These are phyloP conservation scores for Eucalyptus guilfoylei DNA, from an alignment of 345 rosid genomes.

Conservation along the genomic window DNA sequence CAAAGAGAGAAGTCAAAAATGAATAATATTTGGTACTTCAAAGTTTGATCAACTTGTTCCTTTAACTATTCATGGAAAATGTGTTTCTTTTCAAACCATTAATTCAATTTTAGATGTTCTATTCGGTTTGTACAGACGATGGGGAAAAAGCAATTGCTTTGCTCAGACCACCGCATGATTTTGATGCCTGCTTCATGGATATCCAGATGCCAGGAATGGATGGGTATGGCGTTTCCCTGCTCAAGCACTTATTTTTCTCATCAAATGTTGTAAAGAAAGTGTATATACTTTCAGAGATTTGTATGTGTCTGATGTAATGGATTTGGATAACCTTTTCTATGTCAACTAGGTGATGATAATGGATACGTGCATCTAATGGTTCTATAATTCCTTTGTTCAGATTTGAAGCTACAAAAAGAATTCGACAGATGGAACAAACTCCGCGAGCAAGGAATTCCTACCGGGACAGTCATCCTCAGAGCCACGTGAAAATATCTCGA, in stretches of 20 bases:
- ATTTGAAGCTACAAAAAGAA: constrained; percentile 68
- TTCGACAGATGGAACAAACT: constrained; percentile 48
- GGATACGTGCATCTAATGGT: not conserved
- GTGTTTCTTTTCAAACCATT: not conserved
- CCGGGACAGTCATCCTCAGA: constrained; percentile 19
- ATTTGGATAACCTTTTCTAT: not conserved
- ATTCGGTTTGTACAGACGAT: constrained; percentile 34
- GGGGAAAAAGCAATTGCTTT: constrained; percentile 52
- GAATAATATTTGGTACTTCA: not conserved
- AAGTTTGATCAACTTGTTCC: not conserved
- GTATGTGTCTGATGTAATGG: not conserved
- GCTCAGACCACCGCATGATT: constrained; percentile 67
- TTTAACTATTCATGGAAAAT: not conserved
- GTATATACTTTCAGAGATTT: not conserved
- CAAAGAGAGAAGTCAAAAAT: not conserved
- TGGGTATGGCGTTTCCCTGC: constrained; percentile 39
- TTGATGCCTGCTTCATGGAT: constrained; percentile 99
- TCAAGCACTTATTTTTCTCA: not conserved
- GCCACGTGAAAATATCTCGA: constrained; percentile 10
- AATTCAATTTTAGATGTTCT: not conserved
- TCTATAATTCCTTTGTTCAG: constrained; percentile 11
- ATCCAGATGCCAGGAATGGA: constrained; percentile 99
- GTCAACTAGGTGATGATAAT: not conserved
- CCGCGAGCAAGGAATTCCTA: constrained; percentile 14
- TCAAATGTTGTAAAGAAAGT: not conserved